Conservation (phyloP, 2,329 filamentous ascomycete genomes). For the Monosporascus ibericus region DNA sequence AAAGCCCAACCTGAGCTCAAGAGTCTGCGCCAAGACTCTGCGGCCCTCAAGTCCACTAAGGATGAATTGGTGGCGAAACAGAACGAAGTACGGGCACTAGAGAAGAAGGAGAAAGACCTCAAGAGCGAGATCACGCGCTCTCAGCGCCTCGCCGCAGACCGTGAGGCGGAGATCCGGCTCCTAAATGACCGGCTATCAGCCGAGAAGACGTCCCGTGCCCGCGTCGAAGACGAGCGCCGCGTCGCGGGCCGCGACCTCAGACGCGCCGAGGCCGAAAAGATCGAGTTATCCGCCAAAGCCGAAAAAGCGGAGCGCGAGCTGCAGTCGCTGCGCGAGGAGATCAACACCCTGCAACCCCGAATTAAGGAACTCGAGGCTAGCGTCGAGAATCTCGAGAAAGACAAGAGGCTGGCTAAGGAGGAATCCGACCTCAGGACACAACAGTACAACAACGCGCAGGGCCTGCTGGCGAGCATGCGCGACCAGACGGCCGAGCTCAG, state of each 20-base stretch:
- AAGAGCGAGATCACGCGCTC: slow-evolving; percentile 65
- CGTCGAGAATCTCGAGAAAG: slow-evolving; percentile 58
- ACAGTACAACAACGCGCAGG: slow-evolving; percentile 80
- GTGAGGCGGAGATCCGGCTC: slow-evolving; percentile 69
- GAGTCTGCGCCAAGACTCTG: slow-evolving; percentile 69
- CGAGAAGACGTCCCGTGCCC: slow-evolving; percentile 64
- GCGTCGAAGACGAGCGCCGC: slow-evolving; percentile 73
- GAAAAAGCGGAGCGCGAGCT: slow-evolving; percentile 70
- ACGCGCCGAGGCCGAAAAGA: slow-evolving; percentile 70
- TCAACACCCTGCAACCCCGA: slow-evolving; percentile 56
- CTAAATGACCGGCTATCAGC: slow-evolving; percentile 73
- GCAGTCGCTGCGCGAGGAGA: slow-evolving; percentile 64
- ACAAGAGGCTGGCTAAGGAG: slow-evolving; percentile 64
- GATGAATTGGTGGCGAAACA: slow-evolving; percentile 60
- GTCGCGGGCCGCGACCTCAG: slow-evolving; percentile 71
- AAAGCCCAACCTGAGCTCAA: slow-evolving; percentile 84
- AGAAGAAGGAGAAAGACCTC: slow-evolving; percentile 76
- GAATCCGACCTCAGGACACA: slow-evolving; percentile 79
- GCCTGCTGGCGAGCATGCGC: slow-evolving; percentile 83
- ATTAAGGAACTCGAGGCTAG: slow-evolving; percentile 69
- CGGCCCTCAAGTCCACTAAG: slow-evolving; percentile 65
- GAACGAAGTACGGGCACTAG: slow-evolving; percentile 65
- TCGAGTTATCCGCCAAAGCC: slow-evolving; percentile 65
- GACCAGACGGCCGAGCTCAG: slow-evolving; percentile 85
- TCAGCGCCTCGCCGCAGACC: slow-evolving; percentile 64